A percentile compares a stretch with the other conserved stretches of the same genome.
These are phyloP conservation scores for Trametopsis cervina DNA, from an alignment of 768 basidiomycete species.

Conservation along the genomic window DNA sequence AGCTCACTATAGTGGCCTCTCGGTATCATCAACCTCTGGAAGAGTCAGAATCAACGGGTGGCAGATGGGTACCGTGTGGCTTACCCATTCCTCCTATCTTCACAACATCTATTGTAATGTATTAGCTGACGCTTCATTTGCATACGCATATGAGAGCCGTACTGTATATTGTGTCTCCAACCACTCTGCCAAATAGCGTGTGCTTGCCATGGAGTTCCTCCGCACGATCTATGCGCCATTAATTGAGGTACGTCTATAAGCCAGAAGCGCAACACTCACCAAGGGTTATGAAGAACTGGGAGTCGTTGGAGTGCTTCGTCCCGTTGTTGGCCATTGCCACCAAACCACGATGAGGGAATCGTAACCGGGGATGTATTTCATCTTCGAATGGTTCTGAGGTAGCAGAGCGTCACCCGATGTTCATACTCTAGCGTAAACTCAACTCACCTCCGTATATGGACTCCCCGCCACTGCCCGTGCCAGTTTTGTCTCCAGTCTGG, in stretches of 20 bases:
- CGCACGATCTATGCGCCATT: conserved; percentile 59
- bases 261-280: conserved; percentile 36
- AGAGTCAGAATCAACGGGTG: conserved; percentile 12
- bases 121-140: background rate
- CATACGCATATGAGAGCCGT: conserved; percentile 26
- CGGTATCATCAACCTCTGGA: conserved; percentile 65
- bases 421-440: too few species aligned
- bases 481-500: conserved; percentile 91
- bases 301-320: conserved; percentile 82
- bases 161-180: conserved; percentile 91
- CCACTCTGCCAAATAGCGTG: conserved; percentile 86
- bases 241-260: background rate
- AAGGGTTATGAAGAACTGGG: conserved; percentile 93
- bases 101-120: conserved; percentile 57
- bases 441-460: conserved; percentile 83
- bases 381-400: conserved; percentile 90
- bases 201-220: conserved; percentile 93
- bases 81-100: conserved; percentile 88
- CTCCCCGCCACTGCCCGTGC: conserved; percentile 88
- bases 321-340: conserved; percentile 94
- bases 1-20: conserved; percentile 75
- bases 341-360: conserved; percentile 84
- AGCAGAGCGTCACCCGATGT: too few species aligned
- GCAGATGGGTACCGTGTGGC: too few species aligned
- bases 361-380: conserved; percentile 88